Conservation (phyloP, 345 rosid genomes). For the Cochlearia excelsa region DNA sequence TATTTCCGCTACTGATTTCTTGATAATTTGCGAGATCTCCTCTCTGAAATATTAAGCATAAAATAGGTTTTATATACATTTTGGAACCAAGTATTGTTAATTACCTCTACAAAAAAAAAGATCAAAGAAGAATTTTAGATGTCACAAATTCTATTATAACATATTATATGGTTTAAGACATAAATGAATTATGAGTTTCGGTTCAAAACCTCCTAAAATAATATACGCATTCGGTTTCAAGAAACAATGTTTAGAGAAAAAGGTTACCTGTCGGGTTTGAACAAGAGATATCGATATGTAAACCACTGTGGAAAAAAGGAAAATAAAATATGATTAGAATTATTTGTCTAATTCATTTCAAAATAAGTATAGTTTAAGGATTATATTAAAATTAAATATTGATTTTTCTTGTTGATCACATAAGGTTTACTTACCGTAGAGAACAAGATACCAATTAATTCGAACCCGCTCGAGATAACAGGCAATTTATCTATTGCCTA, state of each 20-base stretch:
- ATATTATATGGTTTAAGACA: too few relatives aligned
- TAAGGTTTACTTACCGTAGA: slow-evolving; percentile 53
- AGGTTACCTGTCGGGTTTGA: slow-evolving; percentile 74
- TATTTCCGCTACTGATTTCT: slow-evolving; percentile 55
- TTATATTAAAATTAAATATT: too few relatives aligned
- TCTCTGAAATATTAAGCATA: slow-evolving; percentile 44
- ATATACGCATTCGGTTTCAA: neutral
- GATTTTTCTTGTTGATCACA: neutral
- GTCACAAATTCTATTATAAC: too few relatives aligned
- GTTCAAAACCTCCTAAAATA: too few relatives aligned
- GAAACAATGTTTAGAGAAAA: neutral
- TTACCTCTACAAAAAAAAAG: too few relatives aligned
- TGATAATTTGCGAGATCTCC: slow-evolving; percentile 62
- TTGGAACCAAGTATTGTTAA: too few relatives aligned
- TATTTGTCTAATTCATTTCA: too few relatives aligned
- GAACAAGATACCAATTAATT: slow-evolving; percentile 71
- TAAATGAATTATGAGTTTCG: too few relatives aligned
- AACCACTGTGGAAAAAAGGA: slow-evolving; percentile 62
- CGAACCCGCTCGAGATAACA: slow-evolving; percentile 57
- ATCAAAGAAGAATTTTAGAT: too few relatives aligned
- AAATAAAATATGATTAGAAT: neutral
- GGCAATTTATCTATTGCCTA: slow-evolving; percentile 83
- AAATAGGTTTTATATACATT: neutral
- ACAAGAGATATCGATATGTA: slow-evolving; percentile 79
- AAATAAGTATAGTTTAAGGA: neutral